Conservation (phyloP, 1,284 basidiomycete genomes). For the Cryptococcus sp. region DNA sequence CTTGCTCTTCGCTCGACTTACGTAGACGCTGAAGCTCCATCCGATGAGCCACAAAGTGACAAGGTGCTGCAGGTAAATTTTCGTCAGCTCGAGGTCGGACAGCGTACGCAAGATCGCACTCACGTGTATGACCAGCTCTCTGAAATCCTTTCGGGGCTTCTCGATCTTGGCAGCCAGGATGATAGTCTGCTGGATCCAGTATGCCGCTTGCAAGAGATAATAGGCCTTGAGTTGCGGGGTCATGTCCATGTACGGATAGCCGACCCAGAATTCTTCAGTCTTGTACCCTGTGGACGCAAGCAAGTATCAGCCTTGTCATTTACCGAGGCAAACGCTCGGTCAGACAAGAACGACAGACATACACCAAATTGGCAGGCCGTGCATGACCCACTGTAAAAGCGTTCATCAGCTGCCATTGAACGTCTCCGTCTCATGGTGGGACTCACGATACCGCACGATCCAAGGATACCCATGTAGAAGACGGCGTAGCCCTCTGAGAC, state of each 20-base stretch:
- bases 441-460: conserved; percentile 75
- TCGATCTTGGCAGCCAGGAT: conserved; percentile 85
- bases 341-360: conserved; percentile 14
- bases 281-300: conserved; percentile 62
- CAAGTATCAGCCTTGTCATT: background rate
- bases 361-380: conserved; percentile 80
- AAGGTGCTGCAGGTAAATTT: conserved; percentile 65
- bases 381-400: conserved; percentile 73
- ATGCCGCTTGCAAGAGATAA: conserved; percentile 84
- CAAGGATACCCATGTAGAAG: conserved; percentile 74
- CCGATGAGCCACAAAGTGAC: conserved; percentile 96
- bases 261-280: conserved; percentile 79
- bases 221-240: conserved; percentile 81
- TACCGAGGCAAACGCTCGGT: background rate
- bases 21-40: conserved; percentile 82
- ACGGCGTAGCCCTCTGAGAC: conserved; percentile 71
- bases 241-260: conserved; percentile 89
- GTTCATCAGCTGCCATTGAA: conserved; percentile 6
- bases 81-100: background rate
- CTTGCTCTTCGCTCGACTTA: conserved; percentile 44
- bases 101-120: conserved; percentile 15
- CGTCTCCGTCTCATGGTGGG: background rate
- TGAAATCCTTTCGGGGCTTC: conserved; percentile 90
- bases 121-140: conserved; percentile 71
- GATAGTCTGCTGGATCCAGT: conserved; percentile 93